A percentile compares a stretch with the other conserved stretches of the same genome.
phyloP scores from a whole-genome alignment of 148 eudicot genomes.

The Agrostemma githago region DNA sequence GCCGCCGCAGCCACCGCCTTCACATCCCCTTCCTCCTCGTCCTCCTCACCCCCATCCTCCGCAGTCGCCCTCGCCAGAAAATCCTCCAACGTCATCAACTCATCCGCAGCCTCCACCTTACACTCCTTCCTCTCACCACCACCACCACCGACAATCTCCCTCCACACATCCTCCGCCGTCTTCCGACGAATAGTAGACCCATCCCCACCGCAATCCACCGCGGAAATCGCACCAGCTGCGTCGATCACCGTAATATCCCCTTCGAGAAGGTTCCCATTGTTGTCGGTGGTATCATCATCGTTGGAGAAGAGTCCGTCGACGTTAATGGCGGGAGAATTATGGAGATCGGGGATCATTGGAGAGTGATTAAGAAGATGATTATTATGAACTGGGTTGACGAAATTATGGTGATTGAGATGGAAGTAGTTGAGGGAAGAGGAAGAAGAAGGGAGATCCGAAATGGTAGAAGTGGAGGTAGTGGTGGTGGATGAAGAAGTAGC shows the following conservation, averaged over 20 bases:
- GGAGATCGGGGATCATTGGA: constrained; percentile 30
- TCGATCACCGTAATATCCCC: constrained; percentile 50
- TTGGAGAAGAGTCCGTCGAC: constrained; percentile 1
- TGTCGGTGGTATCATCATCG: background rate
- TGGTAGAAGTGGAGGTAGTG: constrained; percentile 28
- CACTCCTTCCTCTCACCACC: constrained; percentile 32
- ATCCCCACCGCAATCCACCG: constrained; percentile 24
- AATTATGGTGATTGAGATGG: constrained; percentile 15
- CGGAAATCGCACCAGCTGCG: constrained; percentile 52
- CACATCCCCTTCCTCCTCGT: constrained; percentile 27
- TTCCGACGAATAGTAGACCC: constrained; percentile 18
- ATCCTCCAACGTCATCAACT: constrained; percentile 86
- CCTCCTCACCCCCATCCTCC: constrained; percentile 29
- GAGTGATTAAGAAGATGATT: constrained; percentile 16
- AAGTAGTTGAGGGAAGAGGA: background rate
- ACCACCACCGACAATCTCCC: constrained; percentile 53
- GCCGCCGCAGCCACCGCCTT: constrained; percentile 26
- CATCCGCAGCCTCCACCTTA: constrained; percentile 50
- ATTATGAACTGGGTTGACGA: background rate
- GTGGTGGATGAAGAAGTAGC: constrained; percentile 19
- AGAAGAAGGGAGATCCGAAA: constrained; percentile 28
- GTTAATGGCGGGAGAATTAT: constrained; percentile 1
- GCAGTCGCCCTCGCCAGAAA: constrained; percentile 65
- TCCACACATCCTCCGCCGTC: constrained; percentile 85
- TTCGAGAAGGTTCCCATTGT: constrained; percentile 8